Conservation (phyloP, 1,139 yeast species). For the Zygotorulaspora mrakii region DNA sequence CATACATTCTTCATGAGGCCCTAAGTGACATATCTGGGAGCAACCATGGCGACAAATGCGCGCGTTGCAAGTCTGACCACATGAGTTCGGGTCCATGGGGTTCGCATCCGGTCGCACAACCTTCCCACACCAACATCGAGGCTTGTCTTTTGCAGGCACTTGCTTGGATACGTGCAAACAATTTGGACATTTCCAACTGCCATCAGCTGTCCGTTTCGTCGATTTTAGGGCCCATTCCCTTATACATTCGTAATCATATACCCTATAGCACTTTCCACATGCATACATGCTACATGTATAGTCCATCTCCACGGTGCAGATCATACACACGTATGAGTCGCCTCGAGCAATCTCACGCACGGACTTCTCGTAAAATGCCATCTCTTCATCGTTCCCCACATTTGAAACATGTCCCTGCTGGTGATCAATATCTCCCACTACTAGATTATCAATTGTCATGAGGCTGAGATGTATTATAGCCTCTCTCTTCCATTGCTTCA, state of each 20-base stretch:
- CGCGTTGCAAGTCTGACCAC: slow-evolving; percentile 76
- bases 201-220: slow-evolving; percentile 53
- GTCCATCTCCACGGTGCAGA: slow-evolving; percentile 79
- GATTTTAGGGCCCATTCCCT: slow-evolving; percentile 79
- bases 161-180: slow-evolving; percentile 57
- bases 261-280: slow-evolving; percentile 68
- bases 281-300: slow-evolving; percentile 68
- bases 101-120: slow-evolving; percentile 61
- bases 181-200: slow-evolving; percentile 84
- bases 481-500: neutral
- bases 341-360: slow-evolving; percentile 45
- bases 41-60: slow-evolving; percentile 68
- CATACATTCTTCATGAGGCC: slow-evolving; percentile 80
- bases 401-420: neutral
- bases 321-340: slow-evolving; percentile 72
- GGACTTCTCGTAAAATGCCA: slow-evolving; percentile 34
- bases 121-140: slow-evolving; percentile 84
- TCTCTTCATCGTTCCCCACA: slow-evolving; percentile 19
- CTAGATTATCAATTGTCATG: too few species aligned
- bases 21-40: slow-evolving; percentile 78
- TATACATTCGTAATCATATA: slow-evolving; percentile 77
- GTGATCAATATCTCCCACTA: neutral
- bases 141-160: slow-evolving; percentile 57
- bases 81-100: slow-evolving; percentile 70
- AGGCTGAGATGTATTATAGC: neutral